Base-by-base conservation (phyloP, 352 stramenopile species). In the Globisporangium okanoganense region DNA sequence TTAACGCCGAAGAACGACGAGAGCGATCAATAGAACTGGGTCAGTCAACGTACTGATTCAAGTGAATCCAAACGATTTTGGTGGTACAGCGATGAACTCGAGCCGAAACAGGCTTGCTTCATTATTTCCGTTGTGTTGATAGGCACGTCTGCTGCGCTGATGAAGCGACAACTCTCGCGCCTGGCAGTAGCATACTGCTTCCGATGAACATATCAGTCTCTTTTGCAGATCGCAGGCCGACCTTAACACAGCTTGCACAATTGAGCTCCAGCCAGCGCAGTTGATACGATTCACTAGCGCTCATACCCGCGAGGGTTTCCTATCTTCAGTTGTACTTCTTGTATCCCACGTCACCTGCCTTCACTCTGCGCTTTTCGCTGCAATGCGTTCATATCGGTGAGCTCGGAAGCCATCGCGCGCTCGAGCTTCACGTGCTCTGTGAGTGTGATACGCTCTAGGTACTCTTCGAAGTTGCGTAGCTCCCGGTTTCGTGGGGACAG, bases 381-480 rank as follows among this genome's bases (percentile, higher is more conserved):
- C 9, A 24, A 25, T 9, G 49, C 18, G 0, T 9, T 52, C 47
- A 68, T 47, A 6, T 64, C 56, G 16, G 25, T 67, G 13, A 55
- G 47, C 38, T 80, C 72, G 14, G 55, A 56, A 5, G 54, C 56
- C 36, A 63, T 56, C 20, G 79, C 79, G 36, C 71, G 64, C 12
- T 85, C 66, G 9, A 88, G 58, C 29, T 66, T 61, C 14, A 78
- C 68, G 18, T 75, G 69, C 40, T 88, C 79, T 0, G 47, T 76
- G 16, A 88, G 56, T 16, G 72, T 82, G 33, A 88, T 74, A n/a
- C 75, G 75, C 52, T 88, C 77, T 5, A 88, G 48, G 22, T 74
- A 75, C 56, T 69, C 55, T 43, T 88, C 79, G 16, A 88, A 88
- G 13, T 53, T 52, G 1, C 20, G 52, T 14, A 88, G 64, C 6